Conservation (phyloP, 495 filamentous ascomycete species). For the Aspergillus olivimuriae region DNA sequence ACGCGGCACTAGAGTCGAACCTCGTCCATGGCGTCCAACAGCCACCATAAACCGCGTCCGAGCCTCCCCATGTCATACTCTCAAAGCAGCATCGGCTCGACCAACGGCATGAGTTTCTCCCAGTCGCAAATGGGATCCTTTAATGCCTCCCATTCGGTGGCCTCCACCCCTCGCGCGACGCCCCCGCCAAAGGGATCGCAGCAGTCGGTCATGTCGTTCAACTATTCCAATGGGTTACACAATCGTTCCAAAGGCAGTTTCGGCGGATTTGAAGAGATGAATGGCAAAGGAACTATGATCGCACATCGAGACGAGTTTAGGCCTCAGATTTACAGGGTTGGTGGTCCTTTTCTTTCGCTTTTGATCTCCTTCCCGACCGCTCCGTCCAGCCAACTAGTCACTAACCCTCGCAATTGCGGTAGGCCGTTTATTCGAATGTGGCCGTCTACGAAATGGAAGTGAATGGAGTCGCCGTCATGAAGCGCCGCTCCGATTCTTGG, state of each 20-base stretch:
- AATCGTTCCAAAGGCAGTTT: conserved; percentile 30
- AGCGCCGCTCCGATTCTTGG: conserved; percentile 85
- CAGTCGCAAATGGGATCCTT: conserved; percentile 45
- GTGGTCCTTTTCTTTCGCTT: conserved; percentile 15
- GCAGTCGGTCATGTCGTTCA: conserved; percentile 39
- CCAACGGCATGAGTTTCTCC: conserved; percentile 35
- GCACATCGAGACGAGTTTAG: conserved; percentile 48
- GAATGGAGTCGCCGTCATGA: conserved; percentile 87
- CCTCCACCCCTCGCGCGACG: conserved; percentile 49
- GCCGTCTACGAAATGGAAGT: conserved; percentile 98
- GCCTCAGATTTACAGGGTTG: conserved; percentile 74
- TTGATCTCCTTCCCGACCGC: not conserved
- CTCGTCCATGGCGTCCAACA: conserved; percentile 37
- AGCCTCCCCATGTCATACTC: conserved; percentile 41
- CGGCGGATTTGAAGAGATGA: conserved; percentile 40
- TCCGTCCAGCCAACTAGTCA: conserved; percentile 1
- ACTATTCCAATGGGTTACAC: conserved; percentile 32
- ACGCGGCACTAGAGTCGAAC: conserved; percentile 3
- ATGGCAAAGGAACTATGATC: conserved; percentile 43
- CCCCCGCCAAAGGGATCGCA: conserved; percentile 42
- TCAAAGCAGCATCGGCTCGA: conserved; percentile 35
- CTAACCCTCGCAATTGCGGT: conserved; percentile 10
- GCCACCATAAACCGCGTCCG: conserved; percentile 31
- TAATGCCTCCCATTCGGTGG: conserved; percentile 44
- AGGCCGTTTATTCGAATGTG: conserved; percentile 94